Base-by-base conservation (phyloP, 805 yeast genomes). In the Ogataea methylovora region DNA sequence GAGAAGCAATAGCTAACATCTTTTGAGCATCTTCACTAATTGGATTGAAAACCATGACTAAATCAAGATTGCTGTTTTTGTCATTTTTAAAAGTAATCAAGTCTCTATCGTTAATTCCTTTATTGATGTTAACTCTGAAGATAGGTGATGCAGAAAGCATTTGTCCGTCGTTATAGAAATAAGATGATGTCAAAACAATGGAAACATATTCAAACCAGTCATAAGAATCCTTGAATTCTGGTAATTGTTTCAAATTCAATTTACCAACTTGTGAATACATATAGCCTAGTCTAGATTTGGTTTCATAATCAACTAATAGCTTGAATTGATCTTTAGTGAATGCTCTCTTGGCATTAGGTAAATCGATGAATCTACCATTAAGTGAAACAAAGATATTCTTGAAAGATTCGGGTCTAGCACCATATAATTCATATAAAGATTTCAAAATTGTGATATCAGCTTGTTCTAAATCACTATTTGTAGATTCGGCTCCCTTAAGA, bases 21-120 rank as follows among this genome's bases (percentile, higher is more conserved):
- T 71, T 73, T 47, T 85, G 97, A 0, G 94, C 71, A 12, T 60
- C 46, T 44, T 82, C 88, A 38, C 73, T 71, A 2, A 76, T 54
- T 1, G 97, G 97, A 51, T 92, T 87, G 26, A 84, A 48, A 1
- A 83, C 56, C 0, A 83, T 60, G 4, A 73, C 54, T 4, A 87
- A 48, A 40, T 81, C 81, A 15, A 86, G 24, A 5, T 33, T 12
- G 3, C 41, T 29, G 4, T n/a, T 16, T 12, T 20, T 20, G 8
- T 20, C 22, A 20, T 20, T n/a, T n/a, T n/a, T n/a, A n/a, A n/a
- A n/a, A n/a, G n/a, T n/a, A n/a, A n/a, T n/a, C n/a, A n/a, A n/a
- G n/a, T n/a, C n/a, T n/a, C n/a, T n/a, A n/a, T n/a, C n/a, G n/a
- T n/a, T n/a, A n/a, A n/a, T n/a, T n/a, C n/a, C n/a, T n/a, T n/a